These are phyloP conservation scores for Hirschfeldia incana DNA, from an alignment of 345 rosid genomes.

Conservation along the genomic window DNA sequence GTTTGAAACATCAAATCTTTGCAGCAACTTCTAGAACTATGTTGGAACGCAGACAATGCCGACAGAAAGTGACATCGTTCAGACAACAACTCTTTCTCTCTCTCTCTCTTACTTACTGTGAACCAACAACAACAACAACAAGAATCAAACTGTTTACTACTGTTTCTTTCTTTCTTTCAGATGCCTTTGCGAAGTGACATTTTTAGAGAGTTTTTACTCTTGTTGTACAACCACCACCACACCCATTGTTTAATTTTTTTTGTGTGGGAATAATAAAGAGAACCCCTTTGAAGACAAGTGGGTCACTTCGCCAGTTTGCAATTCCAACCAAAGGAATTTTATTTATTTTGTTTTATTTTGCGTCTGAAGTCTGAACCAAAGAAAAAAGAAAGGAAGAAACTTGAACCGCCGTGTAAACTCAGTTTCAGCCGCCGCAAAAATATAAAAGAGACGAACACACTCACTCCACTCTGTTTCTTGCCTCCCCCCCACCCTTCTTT, in stretches of 20 bases:
- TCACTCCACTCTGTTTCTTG: constrained; percentile 38
- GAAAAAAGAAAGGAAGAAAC: constrained; percentile 2
- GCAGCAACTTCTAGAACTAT: constrained; percentile 53
- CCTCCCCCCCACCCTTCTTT: constrained; percentile 7
- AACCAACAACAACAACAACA: constrained; percentile 18
- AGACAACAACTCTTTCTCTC: constrained; percentile 52
- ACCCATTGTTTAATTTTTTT: constrained; percentile 5
- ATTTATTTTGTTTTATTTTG: constrained; percentile 2
- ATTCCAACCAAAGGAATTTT: constrained; percentile 30
- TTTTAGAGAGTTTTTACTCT: constrained; percentile 20
- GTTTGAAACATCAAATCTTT: constrained; percentile 42
- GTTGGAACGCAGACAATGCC: constrained; percentile 82
- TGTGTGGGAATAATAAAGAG: constrained; percentile 28
- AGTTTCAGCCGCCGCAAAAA: constrained; percentile 60
- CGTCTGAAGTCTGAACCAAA: background rate
- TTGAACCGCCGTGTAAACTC: constrained; percentile 40
- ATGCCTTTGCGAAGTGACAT: constrained; percentile 4
- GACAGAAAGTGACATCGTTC: constrained; percentile 88
- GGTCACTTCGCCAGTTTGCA: constrained; percentile 44
- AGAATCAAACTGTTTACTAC: constrained; percentile 22
- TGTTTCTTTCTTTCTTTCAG: constrained; percentile 6
- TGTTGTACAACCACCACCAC: constrained; percentile 18
- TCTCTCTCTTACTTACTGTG: constrained; percentile 34
- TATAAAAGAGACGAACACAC: constrained; percentile 27
- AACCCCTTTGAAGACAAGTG: constrained; percentile 48